Conservation (phyloP, 169 alveolate species). For the Cryptosporidium canis region DNA sequence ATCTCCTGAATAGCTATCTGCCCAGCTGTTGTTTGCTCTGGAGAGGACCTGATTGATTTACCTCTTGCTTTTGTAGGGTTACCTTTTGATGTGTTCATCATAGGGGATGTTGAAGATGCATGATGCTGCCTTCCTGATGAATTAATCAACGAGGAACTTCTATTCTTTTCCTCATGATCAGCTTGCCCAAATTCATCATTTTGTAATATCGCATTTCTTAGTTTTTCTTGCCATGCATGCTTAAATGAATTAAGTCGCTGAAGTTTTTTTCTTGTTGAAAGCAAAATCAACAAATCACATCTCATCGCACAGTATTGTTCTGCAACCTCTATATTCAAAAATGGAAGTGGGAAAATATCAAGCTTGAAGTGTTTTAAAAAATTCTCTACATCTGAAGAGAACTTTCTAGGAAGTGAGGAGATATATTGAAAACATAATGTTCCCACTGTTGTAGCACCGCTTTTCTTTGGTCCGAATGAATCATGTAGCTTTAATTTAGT, state of each 20-base stretch:
- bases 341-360: conserved; percentile 48
- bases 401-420: conserved; percentile 57
- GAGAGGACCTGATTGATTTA: conserved; percentile 22
- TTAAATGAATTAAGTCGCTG: conserved; percentile 58
- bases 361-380: conserved; percentile 51
- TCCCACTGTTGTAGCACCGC: conserved; percentile 66
- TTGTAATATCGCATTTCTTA: conserved; percentile 40
- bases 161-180: conserved; percentile 32
- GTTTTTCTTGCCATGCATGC: conserved; percentile 69
- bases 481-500: conserved; percentile 2
- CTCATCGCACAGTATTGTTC: conserved; percentile 59
- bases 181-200: conserved; percentile 21
- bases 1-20: neutral
- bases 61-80: neutral
- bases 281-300: conserved; percentile 43
- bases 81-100: conserved; percentile 10
- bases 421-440: conserved; percentile 56
- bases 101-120: conserved; percentile 2
- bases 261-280: conserved; percentile 47
- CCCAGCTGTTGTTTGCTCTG: neutral
- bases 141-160: neutral
- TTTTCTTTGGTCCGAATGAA: conserved; percentile 46
- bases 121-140: conserved; percentile 19
- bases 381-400: conserved; percentile 53
- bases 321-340: conserved; percentile 20